Evolutionary conservation across 164 flowering plant species (phyloP), one percentile per base, ranked within the genome.

Genomic region (Houttuynia cordata): DNA sequence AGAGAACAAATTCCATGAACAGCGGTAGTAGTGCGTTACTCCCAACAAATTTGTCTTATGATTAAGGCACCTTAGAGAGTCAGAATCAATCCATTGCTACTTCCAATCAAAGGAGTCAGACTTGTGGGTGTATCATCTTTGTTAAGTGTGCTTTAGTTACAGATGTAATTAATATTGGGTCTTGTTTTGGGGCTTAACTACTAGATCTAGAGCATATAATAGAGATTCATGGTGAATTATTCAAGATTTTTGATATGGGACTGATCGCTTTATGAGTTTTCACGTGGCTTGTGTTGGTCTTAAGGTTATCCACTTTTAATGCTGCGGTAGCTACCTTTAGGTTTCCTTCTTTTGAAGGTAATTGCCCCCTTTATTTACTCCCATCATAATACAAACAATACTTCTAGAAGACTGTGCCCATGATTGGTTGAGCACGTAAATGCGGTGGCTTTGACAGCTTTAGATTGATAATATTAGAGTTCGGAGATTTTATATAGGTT

Each of bases 21-120:
- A 81, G 67, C 63, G 63, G 61, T 45, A 75, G 78, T 53, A 66
- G 53, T 60, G n/a, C n/a, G n/a, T 41, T 72, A 68, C 42, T 78
- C 52, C 71, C 66, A 64, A 75, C 86, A 70, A 77, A 68, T 62
- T 75, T 81, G 47, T 79, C 82, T 30, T 85, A 80, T 70, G 83
- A 81, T 15, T 83, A 78, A 78, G 37, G 12, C 47, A n/a, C n/a
- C n/a, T n/a, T n/a, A n/a, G n/a, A n/a, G n/a, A n/a, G n/a, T 64
- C 7, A 49, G 30, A 7, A 42, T 19, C 45, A 10, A 53, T 62
- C 54, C 23, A 56, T 49, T 20, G 49, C 15, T 24, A 56, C 19
- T 45, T 53, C 47, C n/a, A n/a, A 23, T 62, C 34, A 37, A 53
- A 25, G 17, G 19, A n/a, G 19, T 19, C 57, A 10, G 51, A 34